A percentile compares a stretch with the other conserved stretches of the same genome.
phyloP scores from a whole-genome alignment of 495 filamentous ascomycete species.

The Hyaloscypha bicolor region DNA sequence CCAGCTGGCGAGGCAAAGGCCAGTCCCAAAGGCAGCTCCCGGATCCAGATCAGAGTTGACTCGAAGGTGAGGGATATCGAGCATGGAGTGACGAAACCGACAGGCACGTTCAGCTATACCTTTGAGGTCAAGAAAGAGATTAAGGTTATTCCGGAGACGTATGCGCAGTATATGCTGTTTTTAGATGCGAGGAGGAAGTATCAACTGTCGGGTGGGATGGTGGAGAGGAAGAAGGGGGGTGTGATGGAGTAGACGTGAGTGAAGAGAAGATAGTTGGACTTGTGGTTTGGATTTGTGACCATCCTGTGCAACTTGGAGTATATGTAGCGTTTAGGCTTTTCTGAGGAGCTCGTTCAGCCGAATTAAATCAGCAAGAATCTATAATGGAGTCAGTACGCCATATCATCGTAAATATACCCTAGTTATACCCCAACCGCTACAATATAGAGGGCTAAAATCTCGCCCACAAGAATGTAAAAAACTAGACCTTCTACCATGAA shows the following conservation, averaged over 20 bases:
- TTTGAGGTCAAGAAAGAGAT: conserved; percentile 75
- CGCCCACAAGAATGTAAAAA: neutral
- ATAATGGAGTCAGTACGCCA: neutral
- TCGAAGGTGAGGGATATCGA: conserved; percentile 78
- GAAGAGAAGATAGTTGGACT: neutral
- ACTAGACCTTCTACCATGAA: neutral
- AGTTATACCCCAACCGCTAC: neutral
- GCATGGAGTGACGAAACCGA: conserved; percentile 72
- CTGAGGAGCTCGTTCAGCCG: neutral
- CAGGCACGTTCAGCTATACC: conserved; percentile 85
- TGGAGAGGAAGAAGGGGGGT: conserved; percentile 22
- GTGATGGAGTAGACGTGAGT: conserved; percentile 24
- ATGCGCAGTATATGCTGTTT: conserved; percentile 80
- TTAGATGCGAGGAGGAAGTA: conserved; percentile 68
- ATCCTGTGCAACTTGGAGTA: neutral
- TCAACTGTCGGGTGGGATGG: conserved; percentile 1
- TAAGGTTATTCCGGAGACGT: conserved; percentile 73
- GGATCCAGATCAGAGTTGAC: conserved; percentile 75
- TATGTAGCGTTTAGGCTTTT: neutral
- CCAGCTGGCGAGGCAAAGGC: conserved; percentile 31
- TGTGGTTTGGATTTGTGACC: neutral
- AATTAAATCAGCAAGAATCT: neutral
- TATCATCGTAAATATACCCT: neutral
- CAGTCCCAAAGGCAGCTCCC: conserved; percentile 7
- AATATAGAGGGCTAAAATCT: neutral